Evolutionary conservation across 2,329 filamentous ascomycete genomes (phyloP).

Genomic region (Knoxdaviesia capensis): DNA sequence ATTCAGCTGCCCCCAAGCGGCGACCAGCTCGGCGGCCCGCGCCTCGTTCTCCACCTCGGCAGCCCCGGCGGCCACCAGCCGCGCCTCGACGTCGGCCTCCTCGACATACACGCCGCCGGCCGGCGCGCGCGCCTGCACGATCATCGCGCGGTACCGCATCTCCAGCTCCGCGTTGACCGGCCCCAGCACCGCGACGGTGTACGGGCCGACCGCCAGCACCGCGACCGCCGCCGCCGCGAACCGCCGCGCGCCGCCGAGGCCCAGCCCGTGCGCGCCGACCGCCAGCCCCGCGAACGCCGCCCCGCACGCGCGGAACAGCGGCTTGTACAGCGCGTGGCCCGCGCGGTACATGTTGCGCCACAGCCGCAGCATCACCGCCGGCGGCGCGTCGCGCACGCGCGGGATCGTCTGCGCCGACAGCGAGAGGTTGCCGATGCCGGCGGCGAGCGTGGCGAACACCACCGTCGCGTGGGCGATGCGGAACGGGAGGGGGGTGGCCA

Average conservation of each 20-base stretch:
- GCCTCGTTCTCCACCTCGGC: neutral
- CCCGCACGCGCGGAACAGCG: neutral
- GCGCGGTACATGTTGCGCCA: conserved; percentile 2
- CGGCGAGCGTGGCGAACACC: neutral
- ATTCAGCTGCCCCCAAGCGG: conserved; percentile 3
- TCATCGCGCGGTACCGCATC: neutral
- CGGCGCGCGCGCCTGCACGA: neutral
- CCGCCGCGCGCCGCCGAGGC: neutral
- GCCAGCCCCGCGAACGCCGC: conserved; percentile 1
- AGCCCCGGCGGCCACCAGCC: neutral
- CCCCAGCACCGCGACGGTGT: conserved; percentile 2
- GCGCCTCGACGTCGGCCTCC: neutral
- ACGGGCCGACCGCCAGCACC: conserved; percentile 1
- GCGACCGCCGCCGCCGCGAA: neutral
- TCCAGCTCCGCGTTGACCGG: conserved; percentile 2
- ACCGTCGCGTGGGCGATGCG: conserved; percentile 1
- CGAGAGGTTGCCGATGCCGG: neutral
- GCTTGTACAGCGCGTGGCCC: conserved; percentile 1
- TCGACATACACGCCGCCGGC: neutral
- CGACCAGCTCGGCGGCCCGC: conserved; percentile 1
- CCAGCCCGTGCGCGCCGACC: neutral
- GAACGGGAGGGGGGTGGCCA: neutral
- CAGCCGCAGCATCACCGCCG: conserved; percentile 1
- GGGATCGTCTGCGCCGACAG: conserved; percentile 1
- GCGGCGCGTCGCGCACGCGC: conserved; percentile 3